phyloP scores from a whole-genome alignment of 108 stramenopile species.

The Nitzschia sp. region DNA sequence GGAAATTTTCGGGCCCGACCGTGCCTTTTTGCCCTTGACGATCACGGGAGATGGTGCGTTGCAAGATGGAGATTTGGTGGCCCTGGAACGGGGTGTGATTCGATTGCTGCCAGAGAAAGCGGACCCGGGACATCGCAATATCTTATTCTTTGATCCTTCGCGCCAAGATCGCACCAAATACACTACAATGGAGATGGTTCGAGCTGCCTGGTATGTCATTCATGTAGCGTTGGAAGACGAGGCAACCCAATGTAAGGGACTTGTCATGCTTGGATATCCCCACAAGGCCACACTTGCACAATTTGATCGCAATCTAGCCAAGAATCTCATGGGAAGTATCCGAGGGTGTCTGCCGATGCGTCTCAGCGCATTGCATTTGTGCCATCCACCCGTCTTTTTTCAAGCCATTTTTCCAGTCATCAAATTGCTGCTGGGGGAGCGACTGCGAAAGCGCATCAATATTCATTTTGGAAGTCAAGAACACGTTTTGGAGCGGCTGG shows the following conservation, averaged over 20 bases:
- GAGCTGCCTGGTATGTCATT: slow-evolving; percentile 54
- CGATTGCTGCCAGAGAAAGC: slow-evolving; percentile 9
- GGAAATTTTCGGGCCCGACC: slow-evolving; percentile 49
- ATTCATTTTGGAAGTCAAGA: slow-evolving; percentile 50
- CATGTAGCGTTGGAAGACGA: slow-evolving; percentile 48
- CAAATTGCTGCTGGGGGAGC: slow-evolving; percentile 49
- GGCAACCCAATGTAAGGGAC: slow-evolving; percentile 42
- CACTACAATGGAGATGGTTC: slow-evolving; percentile 38
- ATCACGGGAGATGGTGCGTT: slow-evolving; percentile 15
- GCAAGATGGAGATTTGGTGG: slow-evolving; percentile 30
- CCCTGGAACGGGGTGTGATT: slow-evolving; percentile 39
- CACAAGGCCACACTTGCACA: slow-evolving; percentile 31
- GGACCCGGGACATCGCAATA: slow-evolving; percentile 41
- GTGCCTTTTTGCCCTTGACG: slow-evolving; percentile 49
- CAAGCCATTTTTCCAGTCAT: slow-evolving; percentile 53
- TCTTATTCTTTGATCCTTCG: slow-evolving; percentile 55
- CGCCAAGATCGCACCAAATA: slow-evolving; percentile 41
- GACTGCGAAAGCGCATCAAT: slow-evolving; percentile 49
- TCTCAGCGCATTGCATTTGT: slow-evolving; percentile 54
- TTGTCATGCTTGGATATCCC: slow-evolving; percentile 42
- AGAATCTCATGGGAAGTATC: slow-evolving; percentile 36
- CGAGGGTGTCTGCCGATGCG: slow-evolving; percentile 56
- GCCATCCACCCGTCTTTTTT: slow-evolving; percentile 61
- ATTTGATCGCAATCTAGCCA: slow-evolving; percentile 47
- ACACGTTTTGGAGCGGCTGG: slow-evolving; percentile 43